Conservation (phyloP, 441 rosid species). For the Populus hybrid region DNA sequence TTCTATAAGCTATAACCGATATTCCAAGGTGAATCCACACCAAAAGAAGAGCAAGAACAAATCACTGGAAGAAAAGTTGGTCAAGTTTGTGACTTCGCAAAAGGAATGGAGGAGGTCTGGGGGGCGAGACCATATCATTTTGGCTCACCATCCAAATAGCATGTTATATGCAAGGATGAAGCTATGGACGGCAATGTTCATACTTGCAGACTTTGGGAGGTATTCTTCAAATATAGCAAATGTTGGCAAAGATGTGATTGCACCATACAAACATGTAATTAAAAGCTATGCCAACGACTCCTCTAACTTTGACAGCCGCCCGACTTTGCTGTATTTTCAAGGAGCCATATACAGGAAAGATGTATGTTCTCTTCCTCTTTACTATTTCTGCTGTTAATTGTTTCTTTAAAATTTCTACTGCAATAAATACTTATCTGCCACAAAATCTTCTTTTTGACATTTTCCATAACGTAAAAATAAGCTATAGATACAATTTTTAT, state of each 20-base stretch:
- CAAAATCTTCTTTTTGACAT: background rate
- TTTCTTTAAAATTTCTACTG: conserved; percentile 4
- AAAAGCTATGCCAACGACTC: conserved; percentile 53
- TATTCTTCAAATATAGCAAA: conserved; percentile 80
- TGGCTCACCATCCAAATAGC: conserved; percentile 96
- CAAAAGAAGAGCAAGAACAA: conserved; percentile 56
- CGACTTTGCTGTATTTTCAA: conserved; percentile 77
- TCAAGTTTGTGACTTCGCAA: conserved; percentile 49
- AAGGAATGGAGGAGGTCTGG: conserved; percentile 76
- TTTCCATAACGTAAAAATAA: background rate
- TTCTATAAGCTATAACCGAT: conserved; percentile 72
- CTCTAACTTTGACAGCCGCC: conserved; percentile 59
- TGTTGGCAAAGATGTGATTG: conserved; percentile 81
- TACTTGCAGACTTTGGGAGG: conserved; percentile 89
- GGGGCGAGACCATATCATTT: conserved; percentile 70
- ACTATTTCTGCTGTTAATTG: background rate
- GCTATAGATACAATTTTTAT: background rate
- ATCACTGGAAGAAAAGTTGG: conserved; percentile 64
- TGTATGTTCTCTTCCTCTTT: conserved; percentile 45
- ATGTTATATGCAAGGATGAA: conserved; percentile 68
- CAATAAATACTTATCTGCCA: background rate
- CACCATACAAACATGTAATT: conserved; percentile 84
- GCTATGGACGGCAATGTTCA: conserved; percentile 72
- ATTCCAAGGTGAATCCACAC: conserved; percentile 60
- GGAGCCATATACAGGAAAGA: conserved; percentile 97